These are phyloP conservation scores for Cornus controversa DNA, from an alignment of 148 eudicot genomes.

Conservation along the genomic window DNA sequence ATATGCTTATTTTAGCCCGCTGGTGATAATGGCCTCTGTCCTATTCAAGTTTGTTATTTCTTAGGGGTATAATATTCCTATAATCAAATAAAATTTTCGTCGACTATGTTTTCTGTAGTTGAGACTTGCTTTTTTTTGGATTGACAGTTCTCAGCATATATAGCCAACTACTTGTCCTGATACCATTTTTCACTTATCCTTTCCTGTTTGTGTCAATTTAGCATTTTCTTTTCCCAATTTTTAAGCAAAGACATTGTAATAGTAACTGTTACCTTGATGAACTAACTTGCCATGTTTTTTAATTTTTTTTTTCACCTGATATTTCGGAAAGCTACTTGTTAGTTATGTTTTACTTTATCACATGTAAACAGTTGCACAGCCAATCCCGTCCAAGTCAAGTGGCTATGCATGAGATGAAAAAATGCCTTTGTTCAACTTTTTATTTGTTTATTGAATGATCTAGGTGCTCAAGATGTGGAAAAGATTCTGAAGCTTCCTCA, in stretches of 20 bases:
- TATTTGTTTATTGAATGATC: constrained; percentile 17
- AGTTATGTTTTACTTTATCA: not conserved
- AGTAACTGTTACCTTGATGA: not conserved
- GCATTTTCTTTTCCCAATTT: not conserved
- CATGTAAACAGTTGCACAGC: not conserved
- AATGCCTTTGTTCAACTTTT: constrained; percentile 1
- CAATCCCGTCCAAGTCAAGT: not conserved
- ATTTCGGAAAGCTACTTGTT: not conserved
- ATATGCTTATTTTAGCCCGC: not conserved
- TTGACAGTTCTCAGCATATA: not conserved
- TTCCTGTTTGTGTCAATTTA: not conserved
- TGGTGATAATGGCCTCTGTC: not conserved
- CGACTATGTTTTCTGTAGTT: not conserved
- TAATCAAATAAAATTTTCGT: too few species aligned
- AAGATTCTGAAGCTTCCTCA: constrained; percentile 90
- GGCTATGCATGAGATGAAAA: not conserved
- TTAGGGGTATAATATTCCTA: not conserved
- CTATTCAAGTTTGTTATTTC: not conserved
- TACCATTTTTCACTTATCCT: not conserved
- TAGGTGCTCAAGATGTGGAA: constrained; percentile 90
- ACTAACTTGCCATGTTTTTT: not conserved
- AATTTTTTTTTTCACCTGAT: not conserved
- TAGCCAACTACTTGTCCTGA: not conserved
- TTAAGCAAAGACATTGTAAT: not conserved
- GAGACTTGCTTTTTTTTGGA: not conserved